These are phyloP conservation scores for Candida easanensis DNA, from an alignment of 805 yeast species.

Conservation along the genomic window DNA sequence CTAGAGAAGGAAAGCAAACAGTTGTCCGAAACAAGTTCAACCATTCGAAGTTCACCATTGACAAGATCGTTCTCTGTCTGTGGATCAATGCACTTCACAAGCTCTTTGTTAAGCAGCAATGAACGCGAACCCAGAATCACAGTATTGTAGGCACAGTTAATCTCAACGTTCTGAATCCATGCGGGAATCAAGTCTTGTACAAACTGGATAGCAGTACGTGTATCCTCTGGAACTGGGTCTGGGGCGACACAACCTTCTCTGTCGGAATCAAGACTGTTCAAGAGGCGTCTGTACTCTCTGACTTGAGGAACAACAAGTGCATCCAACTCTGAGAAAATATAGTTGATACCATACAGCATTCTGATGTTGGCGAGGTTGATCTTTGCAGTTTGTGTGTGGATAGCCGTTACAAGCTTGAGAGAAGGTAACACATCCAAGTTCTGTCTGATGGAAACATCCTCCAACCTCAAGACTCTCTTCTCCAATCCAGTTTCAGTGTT, in stretches of 20 bases:
- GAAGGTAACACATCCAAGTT: constrained; percentile 16
- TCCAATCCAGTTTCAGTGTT: constrained; percentile 16
- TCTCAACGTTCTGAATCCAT: constrained; percentile 18
- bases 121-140: constrained; percentile 41
- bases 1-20: constrained; percentile 4
- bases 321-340: constrained; percentile 21
- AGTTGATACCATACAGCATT: constrained; percentile 31
- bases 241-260: not conserved
- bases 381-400: constrained; percentile 13
- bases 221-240: constrained; percentile 3
- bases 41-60: constrained; percentile 36
- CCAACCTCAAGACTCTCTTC: constrained; percentile 10
- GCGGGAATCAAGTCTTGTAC: constrained; percentile 23
- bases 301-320: constrained; percentile 13
- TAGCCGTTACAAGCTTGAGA: not conserved
- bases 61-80: constrained; percentile 39
- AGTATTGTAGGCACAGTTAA: constrained; percentile 18
- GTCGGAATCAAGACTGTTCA: constrained; percentile 3
- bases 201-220: constrained; percentile 9
- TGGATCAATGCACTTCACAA: constrained; percentile 31
- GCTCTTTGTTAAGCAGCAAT: constrained; percentile 38
- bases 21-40: constrained; percentile 27
- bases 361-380: constrained; percentile 29
- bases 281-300: constrained; percentile 12
- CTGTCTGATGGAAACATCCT: constrained; percentile 17